These are phyloP conservation scores for Debaryomycetaceae sp. DNA, from an alignment of 1,139 yeast genomes.

Conservation along the genomic window DNA sequence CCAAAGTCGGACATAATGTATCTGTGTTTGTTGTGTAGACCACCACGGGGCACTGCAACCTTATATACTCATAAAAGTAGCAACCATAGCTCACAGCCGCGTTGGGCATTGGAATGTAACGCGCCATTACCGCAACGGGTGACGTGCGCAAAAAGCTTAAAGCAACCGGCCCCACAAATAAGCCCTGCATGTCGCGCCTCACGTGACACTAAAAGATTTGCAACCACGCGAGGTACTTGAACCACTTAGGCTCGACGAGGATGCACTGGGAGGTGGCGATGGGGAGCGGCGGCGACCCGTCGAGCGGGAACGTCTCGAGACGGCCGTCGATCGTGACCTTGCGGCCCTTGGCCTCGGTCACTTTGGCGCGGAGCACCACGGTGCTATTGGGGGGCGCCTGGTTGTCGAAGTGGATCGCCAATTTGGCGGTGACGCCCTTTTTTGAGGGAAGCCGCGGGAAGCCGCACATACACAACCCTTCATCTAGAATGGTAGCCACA, in stretches of 20 bases:
- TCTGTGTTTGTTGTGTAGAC: too few relatives aligned
- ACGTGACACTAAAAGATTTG: conserved; percentile 18
- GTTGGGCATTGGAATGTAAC: too few relatives aligned
- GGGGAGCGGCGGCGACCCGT: conserved; percentile 22
- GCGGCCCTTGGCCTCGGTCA: conserved; percentile 67
- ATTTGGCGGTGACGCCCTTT: conserved; percentile 86
- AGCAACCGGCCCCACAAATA: too few relatives aligned
- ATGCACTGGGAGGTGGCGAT: conserved; percentile 60
- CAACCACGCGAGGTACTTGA: conserved; percentile 64
- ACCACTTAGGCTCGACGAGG: conserved; percentile 78
- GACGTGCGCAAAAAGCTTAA: too few relatives aligned
- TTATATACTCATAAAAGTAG: too few relatives aligned
- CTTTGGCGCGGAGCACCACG: conserved; percentile 65
- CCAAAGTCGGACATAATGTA: conserved; percentile 40
- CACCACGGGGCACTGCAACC: too few relatives aligned
- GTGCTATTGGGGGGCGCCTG: conserved; percentile 67
- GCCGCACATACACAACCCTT: conserved; percentile 82
- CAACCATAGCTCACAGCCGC: too few relatives aligned
- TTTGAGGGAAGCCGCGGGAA: conserved; percentile 78
- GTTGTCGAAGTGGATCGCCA: conserved; percentile 59
- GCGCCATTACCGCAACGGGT: too few relatives aligned
- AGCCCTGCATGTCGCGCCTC: neutral
- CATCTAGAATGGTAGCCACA: conserved; percentile 79
- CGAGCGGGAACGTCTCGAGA: conserved; percentile 42
- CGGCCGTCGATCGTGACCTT: conserved; percentile 73